Conservation (phyloP, 2,329 filamentous ascomycete species). For the Fusarium kyushuense region DNA sequence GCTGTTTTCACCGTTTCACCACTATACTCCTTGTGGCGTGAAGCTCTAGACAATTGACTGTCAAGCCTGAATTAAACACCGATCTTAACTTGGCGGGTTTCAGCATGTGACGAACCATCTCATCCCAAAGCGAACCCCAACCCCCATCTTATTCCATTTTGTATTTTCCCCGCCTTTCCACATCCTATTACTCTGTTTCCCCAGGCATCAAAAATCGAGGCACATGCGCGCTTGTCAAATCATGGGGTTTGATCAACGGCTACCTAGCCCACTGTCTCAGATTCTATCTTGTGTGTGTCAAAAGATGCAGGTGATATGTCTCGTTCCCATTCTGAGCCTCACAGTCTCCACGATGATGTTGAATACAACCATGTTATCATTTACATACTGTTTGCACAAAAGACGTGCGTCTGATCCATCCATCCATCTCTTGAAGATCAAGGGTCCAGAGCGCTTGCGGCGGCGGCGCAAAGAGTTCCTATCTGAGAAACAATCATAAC, state of each 20-base stretch:
- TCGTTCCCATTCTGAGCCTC: conserved; percentile 3
- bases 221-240: conserved; percentile 37
- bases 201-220: conserved; percentile 12
- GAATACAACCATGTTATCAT: too few relatives aligned
- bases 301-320: conserved; percentile 32
- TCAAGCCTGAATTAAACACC: neutral
- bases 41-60: conserved; percentile 7
- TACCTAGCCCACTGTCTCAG: conserved; percentile 27
- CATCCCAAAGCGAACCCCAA: neutral
- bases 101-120: conserved; percentile 21
- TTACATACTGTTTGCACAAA: neutral
- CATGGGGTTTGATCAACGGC: conserved; percentile 35
- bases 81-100: neutral
- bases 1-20: conserved; percentile 22
- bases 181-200: neutral
- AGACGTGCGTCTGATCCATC: neutral
- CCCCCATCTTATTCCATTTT: conserved; percentile 9
- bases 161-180: neutral
- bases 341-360: conserved; percentile 10
- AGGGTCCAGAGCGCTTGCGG: conserved; percentile 27
- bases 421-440: conserved; percentile 17
- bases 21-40: conserved; percentile 25
- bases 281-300: conserved; percentile 19
- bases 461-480: conserved; percentile 12
- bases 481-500: neutral